Evolutionary conservation across 805 yeast species (phyloP), one percentile per base, ranked within the genome.

Genomic region (Candida jianshihensis): DNA sequence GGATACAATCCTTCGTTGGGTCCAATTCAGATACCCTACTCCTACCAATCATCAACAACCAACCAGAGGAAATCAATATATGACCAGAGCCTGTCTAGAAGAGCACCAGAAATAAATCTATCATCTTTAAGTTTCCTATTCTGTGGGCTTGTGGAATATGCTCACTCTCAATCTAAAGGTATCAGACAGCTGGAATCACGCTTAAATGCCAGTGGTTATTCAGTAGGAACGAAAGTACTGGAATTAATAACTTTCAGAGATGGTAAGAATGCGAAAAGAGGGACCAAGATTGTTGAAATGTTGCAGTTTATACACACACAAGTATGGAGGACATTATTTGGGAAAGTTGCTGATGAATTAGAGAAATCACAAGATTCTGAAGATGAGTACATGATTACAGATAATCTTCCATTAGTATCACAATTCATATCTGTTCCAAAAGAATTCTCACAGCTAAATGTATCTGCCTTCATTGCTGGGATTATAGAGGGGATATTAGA

Each of bases 401-500:
- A 87, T 54, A 75, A 79, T 48, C 56, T 66, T 12, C 96, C 96
- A 6, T 48, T 83, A 31, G 66, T 86, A 27, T 69, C 84, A n/a
- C 74, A 73, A 47, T 87, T 69, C 52, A 75, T 87, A 10, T 75
- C 84, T 21, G 79, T 83, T 5, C 96, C 96, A 2, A 75, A 73
- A 46, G 95, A 87, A 44, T 77, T 81, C 52, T 78, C 83, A 10
- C 78, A 78, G 43, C 67, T 86, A 49, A 84, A 82, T 52, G 83
- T 92, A 51, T 78, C 81, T 13, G 89, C 95, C 0, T 84, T 82
- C 53, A 74, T 80, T 2, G 95, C 95, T 0, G 96, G 96, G 0
- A 70, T 87, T 13, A 69, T 86, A 28, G 95, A 87, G 55, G 95
- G 94, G 0, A 78, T 86, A 1, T 61, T 87, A 39, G 92, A 83